Conservation (phyloP, 345 rosid genomes). For the Psidium friedrichsthalianum region DNA sequence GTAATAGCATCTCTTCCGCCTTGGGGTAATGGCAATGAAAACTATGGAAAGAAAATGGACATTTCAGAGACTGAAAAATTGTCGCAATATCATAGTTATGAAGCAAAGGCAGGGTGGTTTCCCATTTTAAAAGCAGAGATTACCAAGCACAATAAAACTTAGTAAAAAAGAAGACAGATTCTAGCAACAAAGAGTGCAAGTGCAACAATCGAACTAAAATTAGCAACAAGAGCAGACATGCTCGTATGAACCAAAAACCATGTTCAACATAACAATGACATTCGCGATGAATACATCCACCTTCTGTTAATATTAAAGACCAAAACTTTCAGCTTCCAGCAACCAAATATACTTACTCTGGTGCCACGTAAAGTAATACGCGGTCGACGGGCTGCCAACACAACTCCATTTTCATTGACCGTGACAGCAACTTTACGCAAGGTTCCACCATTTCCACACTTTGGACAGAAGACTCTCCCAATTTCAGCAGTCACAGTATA, state of each 20-base stretch:
- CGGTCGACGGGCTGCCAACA: slow-evolving; percentile 54
- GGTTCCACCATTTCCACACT: slow-evolving; percentile 96
- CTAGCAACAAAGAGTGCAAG: neutral
- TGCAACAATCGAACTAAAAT: neutral
- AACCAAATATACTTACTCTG: slow-evolving; percentile 29
- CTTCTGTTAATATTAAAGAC: neutral
- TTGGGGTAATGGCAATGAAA: slow-evolving; percentile 77
- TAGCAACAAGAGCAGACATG: neutral
- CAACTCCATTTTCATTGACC: slow-evolving; percentile 67
- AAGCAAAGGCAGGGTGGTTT: neutral
- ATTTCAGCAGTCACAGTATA: slow-evolving; percentile 74
- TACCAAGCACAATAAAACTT: neutral
- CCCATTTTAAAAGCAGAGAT: neutral
- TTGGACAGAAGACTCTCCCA: slow-evolving; percentile 81
- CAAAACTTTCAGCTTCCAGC: neutral
- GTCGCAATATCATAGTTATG: neutral
- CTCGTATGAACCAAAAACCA: neutral
- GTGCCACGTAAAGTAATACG: slow-evolving; percentile 71
- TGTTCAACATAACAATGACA: neutral
- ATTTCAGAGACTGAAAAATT: neutral
- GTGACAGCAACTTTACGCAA: slow-evolving; percentile 76
- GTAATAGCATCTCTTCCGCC: slow-evolving; percentile 89
- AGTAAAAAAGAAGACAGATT: neutral
- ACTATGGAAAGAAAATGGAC: slow-evolving; percentile 26
- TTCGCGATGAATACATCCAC: neutral